These are phyloP conservation scores for Leptographium wingfieldii DNA, from an alignment of 2,329 filamentous ascomycete species.

Conservation along the genomic window DNA sequence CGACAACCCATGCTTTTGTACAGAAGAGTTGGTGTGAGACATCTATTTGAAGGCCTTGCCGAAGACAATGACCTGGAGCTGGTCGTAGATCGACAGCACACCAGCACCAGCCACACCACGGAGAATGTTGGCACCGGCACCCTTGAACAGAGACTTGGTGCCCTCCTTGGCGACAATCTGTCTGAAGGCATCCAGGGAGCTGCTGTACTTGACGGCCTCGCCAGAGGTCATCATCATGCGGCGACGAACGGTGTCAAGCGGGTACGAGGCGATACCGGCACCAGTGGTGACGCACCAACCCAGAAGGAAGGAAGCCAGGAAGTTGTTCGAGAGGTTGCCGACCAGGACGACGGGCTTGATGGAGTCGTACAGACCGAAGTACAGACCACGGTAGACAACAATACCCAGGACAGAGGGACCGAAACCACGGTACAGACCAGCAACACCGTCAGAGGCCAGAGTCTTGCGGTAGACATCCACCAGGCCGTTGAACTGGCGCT, in stretches of 20 bases:
- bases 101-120: slow-evolving; percentile 99
- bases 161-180: slow-evolving; percentile 98
- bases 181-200: slow-evolving; percentile 83
- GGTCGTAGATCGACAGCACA: slow-evolving; percentile 99
- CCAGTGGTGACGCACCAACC: slow-evolving; percentile 99
- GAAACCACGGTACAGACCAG: slow-evolving; percentile 99
- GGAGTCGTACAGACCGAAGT: slow-evolving; percentile 99
- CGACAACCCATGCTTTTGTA: slow-evolving; percentile 15
- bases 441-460: slow-evolving; percentile 94
- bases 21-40: slow-evolving; percentile 12
- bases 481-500: slow-evolving; percentile 99
- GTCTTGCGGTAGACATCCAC: slow-evolving; percentile 99
- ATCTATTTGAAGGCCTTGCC: slow-evolving; percentile 91
- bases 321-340: slow-evolving; percentile 89
- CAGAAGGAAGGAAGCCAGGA: slow-evolving; percentile 97
- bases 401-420: slow-evolving; percentile 98
- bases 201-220: slow-evolving; percentile 99
- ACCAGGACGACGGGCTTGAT: slow-evolving; percentile 97
- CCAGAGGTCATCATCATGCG: slow-evolving; percentile 99
- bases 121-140: slow-evolving; percentile 99
- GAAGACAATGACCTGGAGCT: slow-evolving; percentile 98
- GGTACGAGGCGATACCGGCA: slow-evolving; percentile 99
- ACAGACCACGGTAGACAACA: slow-evolving; percentile 99
- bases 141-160: slow-evolving; percentile 99
- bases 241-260: slow-evolving; percentile 99